Conservation (phyloP, 2,329 filamentous ascomycete genomes). For the Fusarium clavum region DNA sequence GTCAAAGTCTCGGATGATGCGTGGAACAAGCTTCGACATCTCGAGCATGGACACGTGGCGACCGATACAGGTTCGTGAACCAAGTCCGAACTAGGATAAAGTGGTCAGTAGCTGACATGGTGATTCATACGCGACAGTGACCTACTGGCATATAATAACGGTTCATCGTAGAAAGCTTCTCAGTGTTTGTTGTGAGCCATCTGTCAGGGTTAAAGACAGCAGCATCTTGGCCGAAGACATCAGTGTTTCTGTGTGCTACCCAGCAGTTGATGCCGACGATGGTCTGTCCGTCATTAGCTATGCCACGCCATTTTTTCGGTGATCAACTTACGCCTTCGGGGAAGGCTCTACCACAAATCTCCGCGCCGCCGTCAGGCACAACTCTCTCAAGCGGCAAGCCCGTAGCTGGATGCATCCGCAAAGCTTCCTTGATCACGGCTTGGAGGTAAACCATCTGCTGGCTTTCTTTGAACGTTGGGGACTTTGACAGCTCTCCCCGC, state of each 20-base stretch:
- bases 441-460: slow-evolving; percentile 40
- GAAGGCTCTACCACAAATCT: slow-evolving; percentile 32
- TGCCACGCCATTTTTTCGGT: fast-evolving
- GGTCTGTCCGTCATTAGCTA: slow-evolving; percentile 3
- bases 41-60: slow-evolving; percentile 43
- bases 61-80: slow-evolving; percentile 41
- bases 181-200: slow-evolving; percentile 22
- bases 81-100: slow-evolving; percentile 34
- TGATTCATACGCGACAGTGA: fast-evolving
- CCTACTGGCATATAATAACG: slow-evolving; percentile 41
- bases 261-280: slow-evolving; percentile 41
- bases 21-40: slow-evolving; percentile 41
- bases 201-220: slow-evolving; percentile 30
- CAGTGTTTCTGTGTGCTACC: slow-evolving; percentile 38
- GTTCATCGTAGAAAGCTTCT: slow-evolving; percentile 33
- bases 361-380: slow-evolving; percentile 33
- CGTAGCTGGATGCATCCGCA: slow-evolving; percentile 40
- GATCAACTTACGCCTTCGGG: slow-evolving; percentile 26
- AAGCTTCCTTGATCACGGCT: slow-evolving; percentile 38
- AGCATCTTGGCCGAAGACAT: slow-evolving; percentile 35
- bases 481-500: slow-evolving; percentile 12
- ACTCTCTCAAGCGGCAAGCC: slow-evolving; percentile 36
- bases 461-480: slow-evolving; percentile 30
- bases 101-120: neutral
- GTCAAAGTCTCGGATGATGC: slow-evolving; percentile 39